Percentiles rank a stretch among this genome's conserved stretches.
These are phyloP conservation scores for Cystoderma amianthinum DNA, from an alignment of 768 basidiomycete species.

Conservation along the genomic window DNA sequence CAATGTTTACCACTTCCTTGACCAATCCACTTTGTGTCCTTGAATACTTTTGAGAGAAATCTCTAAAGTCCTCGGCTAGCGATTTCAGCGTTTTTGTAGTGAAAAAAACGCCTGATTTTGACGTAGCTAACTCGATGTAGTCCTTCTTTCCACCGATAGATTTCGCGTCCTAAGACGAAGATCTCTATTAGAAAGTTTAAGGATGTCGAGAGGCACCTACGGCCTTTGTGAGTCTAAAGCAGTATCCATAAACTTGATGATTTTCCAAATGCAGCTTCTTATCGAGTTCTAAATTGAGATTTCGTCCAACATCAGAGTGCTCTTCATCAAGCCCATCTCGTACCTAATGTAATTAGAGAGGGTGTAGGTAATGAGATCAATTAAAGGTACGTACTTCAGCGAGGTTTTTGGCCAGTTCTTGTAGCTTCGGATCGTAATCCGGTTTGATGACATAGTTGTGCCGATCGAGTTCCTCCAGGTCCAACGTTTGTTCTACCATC, in stretches of 20 bases:
- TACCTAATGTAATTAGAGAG: constrained; percentile 27
- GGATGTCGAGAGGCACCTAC: constrained; percentile 37
- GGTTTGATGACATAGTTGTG: constrained; percentile 92
- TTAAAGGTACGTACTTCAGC: constrained; percentile 37
- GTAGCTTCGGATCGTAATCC: constrained; percentile 77
- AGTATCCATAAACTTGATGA: constrained; percentile 83
- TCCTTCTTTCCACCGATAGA: constrained; percentile 43
- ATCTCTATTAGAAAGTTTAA: not conserved
- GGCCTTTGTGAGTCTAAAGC: constrained; percentile 87
- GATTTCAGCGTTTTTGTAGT: constrained; percentile 71
- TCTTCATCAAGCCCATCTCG: constrained; percentile 82
- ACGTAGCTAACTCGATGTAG: constrained; percentile 80
- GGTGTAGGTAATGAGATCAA: too few species aligned
- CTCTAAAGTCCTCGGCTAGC: constrained; percentile 65
- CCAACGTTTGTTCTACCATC: constrained; percentile 96
- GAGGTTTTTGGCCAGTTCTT: constrained; percentile 63
- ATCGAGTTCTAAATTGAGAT: constrained; percentile 77
- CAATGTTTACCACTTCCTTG: constrained; percentile 89
- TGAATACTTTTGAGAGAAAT: constrained; percentile 62
- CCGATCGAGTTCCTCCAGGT: constrained; percentile 76
- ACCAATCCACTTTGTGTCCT: constrained; percentile 77
- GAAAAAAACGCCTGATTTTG: constrained; percentile 86
- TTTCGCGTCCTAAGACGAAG: constrained; percentile 75
- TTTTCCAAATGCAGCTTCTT: constrained; percentile 97
- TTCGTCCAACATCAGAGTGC: constrained; percentile 60